Base-by-base conservation (phyloP, 441 rosid genomes). In the Cnidoscolus chayamansa region DNA sequence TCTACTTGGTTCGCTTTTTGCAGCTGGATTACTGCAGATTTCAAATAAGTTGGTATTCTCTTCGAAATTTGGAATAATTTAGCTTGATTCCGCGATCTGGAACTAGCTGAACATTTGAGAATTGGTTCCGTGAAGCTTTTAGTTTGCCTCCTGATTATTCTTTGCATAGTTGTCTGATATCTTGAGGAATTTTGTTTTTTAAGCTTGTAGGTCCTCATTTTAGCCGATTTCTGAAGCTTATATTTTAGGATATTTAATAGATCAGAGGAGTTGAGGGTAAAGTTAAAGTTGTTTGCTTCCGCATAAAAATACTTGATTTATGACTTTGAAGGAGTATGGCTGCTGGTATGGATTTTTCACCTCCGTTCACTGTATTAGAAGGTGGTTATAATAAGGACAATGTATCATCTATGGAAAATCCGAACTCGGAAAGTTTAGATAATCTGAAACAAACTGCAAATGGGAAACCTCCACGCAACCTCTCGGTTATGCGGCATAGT, bases 381-480 rank as follows among this genome's bases (percentile, higher is more conserved):
- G 91, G 84, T 45, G 87, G 78, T 71, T 83, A 74, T 54, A 73
- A 56, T 73, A 78, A 73, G 80, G 87, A 82, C 19, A 74, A 70
- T 78, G 72, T 71, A 47, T 77, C 91, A 45, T 51, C 76, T n/a
- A 65, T 80, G 67, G 89, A 79, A 55, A 81, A 78, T 74, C 84
- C 81, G 62, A 72, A 72, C 70, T 67, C 73, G 25, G 88, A 81
- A 63, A 85, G 79, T 77, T 73, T 85, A 77, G 93, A 88, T 81
- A 78, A 65, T 19, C 58, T 76, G 53, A 90, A 84, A 76, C 93
- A 86, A 71, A 69, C 81, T 53, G 74, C 89, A n/a, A 83, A 54
- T 70, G 87, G 90, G 16, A 94, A 92, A 76, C 98, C 98, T 79
- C 98, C 97, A 0, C 83, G 97, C 31, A 97, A 90, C 63, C 71